phyloP scores from a whole-genome alignment of 2,329 filamentous ascomycete species.

The Graphilbum sp. region DNA sequence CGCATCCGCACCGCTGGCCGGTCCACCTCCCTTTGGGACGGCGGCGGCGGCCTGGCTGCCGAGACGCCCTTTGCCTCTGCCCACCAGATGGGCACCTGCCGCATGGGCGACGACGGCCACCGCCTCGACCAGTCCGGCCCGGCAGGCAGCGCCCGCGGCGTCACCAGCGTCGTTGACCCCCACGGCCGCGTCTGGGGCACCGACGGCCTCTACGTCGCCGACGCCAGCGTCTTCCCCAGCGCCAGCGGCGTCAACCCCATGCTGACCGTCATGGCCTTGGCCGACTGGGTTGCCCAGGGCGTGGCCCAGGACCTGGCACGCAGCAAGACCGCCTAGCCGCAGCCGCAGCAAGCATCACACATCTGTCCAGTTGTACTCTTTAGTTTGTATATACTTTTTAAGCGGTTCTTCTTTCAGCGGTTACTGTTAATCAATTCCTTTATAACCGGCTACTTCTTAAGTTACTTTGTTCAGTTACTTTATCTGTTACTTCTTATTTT shows the following conservation, averaged over 20 bases:
- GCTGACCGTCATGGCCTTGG: conserved; percentile 58
- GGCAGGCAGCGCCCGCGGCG: conserved; percentile 9
- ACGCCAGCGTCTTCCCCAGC: conserved; percentile 60
- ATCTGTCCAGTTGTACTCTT: too few relatives aligned
- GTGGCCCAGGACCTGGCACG: conserved; percentile 29
- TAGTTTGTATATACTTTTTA: too few relatives aligned
- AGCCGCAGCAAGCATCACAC: too few relatives aligned
- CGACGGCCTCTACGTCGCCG: conserved; percentile 50
- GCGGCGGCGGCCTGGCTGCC: conserved; percentile 26
- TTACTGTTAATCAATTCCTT: too few relatives aligned
- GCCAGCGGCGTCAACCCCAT: conserved; percentile 72
- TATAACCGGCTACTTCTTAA: too few relatives aligned
- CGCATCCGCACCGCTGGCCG: conserved; percentile 19
- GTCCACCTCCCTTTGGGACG: conserved; percentile 13
- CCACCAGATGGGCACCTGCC: conserved; percentile 67
- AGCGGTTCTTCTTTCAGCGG: too few relatives aligned
- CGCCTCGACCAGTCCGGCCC: neutral
- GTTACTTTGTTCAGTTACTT: too few relatives aligned
- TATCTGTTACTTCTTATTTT: too few relatives aligned
- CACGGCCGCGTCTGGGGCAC: conserved; percentile 48
- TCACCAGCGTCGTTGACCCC: conserved; percentile 39
- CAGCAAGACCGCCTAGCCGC: neutral
- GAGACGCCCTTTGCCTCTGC: conserved; percentile 46
- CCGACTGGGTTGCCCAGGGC: conserved; percentile 46
- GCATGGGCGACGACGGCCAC: conserved; percentile 42